Base-by-base conservation (phyloP, 2,329 filamentous ascomycete species). In the Pseudovirgaria hyperparasitica region DNA sequence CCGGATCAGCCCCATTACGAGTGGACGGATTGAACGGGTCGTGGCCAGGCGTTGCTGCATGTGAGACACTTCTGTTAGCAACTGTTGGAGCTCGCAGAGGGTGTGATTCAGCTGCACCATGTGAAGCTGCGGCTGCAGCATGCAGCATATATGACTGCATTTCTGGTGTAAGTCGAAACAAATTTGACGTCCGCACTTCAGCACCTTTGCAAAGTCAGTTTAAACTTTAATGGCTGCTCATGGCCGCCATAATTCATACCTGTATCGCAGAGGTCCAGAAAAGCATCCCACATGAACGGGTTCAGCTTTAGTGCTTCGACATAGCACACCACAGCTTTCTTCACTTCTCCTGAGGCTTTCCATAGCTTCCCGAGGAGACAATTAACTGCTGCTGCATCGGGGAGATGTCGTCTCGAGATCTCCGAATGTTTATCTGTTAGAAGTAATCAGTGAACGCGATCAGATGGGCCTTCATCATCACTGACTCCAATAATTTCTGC, bases 231-330 rank as follows among this genome's bases (percentile, higher is more conserved):
- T 19, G 9, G 23, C 17, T 9, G 16, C n/a, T 14, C 12, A 14
- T 6, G n/a, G 7, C 9, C 6, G 6, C 18, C 11, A 25, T 13
- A 19, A 31, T 30, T 8, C 24, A 38, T 51, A 60, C 71, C 73
- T 22, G 71, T 82, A 46, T 94, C 85, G 49, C 86, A 93, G 6
- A 98, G 67, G 10, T 73, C 78, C 13, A 77, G 75, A 44, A 96
- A 96, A 1, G 87, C 86, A 62, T 98, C 90, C 90, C 90, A 98
- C 71, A 93, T 90, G 54, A 96, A 87, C 2, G 90, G 86, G 45
- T 96, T 98, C 29, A 76, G 54, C 55, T 86, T 92, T 42, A 98
- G 60, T 5, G 86, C 74, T 33, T 92, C 84, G 39, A 92, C 84
- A 48, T 90, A 96, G 51, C 73, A 84, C 38, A 80, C 71, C 10